Conservation (phyloP, 371 early-diverging fungal genomes). For the Rhizopus microsporus region DNA sequence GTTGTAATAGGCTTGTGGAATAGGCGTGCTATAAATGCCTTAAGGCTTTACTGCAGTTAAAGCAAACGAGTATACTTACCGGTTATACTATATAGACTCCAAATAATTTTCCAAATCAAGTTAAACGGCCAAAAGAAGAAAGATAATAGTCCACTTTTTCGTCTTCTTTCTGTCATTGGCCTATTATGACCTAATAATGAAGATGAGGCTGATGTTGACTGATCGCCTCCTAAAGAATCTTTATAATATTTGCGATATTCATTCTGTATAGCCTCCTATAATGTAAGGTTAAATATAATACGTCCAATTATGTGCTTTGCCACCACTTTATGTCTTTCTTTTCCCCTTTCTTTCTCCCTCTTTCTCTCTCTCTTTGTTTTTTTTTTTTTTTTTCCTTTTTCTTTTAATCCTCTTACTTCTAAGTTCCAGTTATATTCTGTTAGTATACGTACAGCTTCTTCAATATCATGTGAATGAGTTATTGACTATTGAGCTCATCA, state of each 20-base stretch:
- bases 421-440: conserved; percentile 28
- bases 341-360: neutral
- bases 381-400: neutral
- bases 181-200: conserved; percentile 17
- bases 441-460: conserved; percentile 23
- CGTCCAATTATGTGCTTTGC: neutral
- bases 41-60: neutral
- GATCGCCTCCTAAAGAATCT: conserved; percentile 9
- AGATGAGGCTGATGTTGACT: conserved; percentile 24
- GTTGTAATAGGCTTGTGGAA: conserved; percentile 48
- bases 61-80: conserved; percentile 22
- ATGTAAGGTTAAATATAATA: neutral
- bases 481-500: conserved; percentile 14
- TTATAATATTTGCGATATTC: conserved; percentile 12
- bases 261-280: conserved; percentile 25
- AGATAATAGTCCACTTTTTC: conserved; percentile 24
- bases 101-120: conserved; percentile 50
- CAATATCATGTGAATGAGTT: conserved; percentile 25
- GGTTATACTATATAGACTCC: conserved; percentile 55
- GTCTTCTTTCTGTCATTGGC: neutral
- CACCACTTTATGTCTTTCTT: neutral
- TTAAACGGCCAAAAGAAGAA: conserved; percentile 61
- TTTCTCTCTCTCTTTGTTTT: neutral
- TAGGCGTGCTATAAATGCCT: conserved; percentile 27
- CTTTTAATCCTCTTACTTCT: conserved; percentile 12